A percentile compares a stretch with the other conserved stretches of the same genome.
phyloP scores from a whole-genome alignment of 2,329 filamentous ascomycete species.

The Penicillium digitatum region DNA sequence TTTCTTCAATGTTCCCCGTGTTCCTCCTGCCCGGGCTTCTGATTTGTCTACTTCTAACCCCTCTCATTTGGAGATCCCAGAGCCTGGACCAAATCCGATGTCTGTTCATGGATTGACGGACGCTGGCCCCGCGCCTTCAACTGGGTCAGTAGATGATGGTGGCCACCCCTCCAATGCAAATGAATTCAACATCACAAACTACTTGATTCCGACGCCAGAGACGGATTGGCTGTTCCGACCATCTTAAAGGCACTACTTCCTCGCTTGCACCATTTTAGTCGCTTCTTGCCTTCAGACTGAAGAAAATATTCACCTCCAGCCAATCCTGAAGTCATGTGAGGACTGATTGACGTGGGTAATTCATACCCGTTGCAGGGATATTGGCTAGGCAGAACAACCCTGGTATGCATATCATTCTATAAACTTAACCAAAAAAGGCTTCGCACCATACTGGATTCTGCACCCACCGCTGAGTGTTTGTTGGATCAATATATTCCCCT shows the following conservation, averaged over 20 bases:
- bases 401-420: not conserved
- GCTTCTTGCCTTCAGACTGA: not conserved
- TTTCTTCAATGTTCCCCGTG: constrained; percentile 84
- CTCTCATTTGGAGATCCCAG: constrained; percentile 26
- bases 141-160: constrained; percentile 20
- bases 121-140: constrained; percentile 8
- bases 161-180: constrained; percentile 27
- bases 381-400: not conserved
- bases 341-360: not conserved
- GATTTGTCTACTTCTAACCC: constrained; percentile 22
- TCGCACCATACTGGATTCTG: not conserved
- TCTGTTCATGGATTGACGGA: constrained; percentile 36
- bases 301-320: not conserved
- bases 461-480: not conserved
- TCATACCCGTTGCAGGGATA: not conserved
- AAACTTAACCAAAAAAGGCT: not conserved
- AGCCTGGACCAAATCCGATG: constrained; percentile 32
- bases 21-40: constrained; percentile 48
- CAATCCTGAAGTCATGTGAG: not conserved
- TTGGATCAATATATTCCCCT: not conserved
- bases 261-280: too few species aligned
- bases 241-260: not conserved
- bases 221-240: constrained; percentile 45
- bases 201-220: constrained; percentile 45
- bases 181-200: constrained; percentile 46